These are phyloP conservation scores for Phytophthora vignae DNA, from an alignment of 352 stramenopile genomes.

Conservation along the genomic window DNA sequence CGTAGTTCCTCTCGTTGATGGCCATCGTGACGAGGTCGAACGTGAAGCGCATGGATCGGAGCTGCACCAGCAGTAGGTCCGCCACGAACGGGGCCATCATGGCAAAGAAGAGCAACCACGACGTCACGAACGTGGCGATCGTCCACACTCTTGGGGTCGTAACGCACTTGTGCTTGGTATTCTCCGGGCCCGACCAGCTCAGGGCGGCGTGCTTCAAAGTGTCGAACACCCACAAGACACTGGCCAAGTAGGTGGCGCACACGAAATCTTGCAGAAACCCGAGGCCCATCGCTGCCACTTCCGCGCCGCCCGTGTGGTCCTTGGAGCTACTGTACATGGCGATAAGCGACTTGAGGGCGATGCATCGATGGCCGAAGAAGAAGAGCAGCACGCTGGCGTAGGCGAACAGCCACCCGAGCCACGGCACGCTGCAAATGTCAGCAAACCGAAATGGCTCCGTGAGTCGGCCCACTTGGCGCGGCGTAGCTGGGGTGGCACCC, in stretches of 20 bases:
- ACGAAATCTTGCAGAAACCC: slow-evolving; percentile 51
- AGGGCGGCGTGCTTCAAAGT: neutral
- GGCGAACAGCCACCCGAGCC: slow-evolving; percentile 45
- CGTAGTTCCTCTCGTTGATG: slow-evolving; percentile 9
- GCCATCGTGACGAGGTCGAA: slow-evolving; percentile 45
- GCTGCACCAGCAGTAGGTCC: slow-evolving; percentile 40
- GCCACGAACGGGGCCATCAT: slow-evolving; percentile 30
- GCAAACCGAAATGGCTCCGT: neutral
- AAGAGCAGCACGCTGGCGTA: slow-evolving; percentile 33
- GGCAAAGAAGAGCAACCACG: slow-evolving; percentile 5
- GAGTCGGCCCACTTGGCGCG: neutral
- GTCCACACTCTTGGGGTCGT: neutral
- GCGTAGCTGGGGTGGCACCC: no score
- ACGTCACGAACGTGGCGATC: neutral
- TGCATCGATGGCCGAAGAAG: slow-evolving; percentile 36
- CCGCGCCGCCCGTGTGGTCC: slow-evolving; percentile 17
- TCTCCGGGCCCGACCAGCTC: neutral
- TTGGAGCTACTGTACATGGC: slow-evolving; percentile 25
- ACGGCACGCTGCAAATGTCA: slow-evolving; percentile 5
- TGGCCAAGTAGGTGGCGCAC: slow-evolving; percentile 33
- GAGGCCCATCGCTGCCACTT: slow-evolving; percentile 25
- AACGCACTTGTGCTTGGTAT: neutral
- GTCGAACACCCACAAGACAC: slow-evolving; percentile 23
- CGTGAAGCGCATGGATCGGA: slow-evolving; percentile 43
- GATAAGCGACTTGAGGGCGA: slow-evolving; percentile 31